phyloP scores from a whole-genome alignment of 2,329 filamentous ascomycete genomes.

The Fusarium heterosporum region DNA sequence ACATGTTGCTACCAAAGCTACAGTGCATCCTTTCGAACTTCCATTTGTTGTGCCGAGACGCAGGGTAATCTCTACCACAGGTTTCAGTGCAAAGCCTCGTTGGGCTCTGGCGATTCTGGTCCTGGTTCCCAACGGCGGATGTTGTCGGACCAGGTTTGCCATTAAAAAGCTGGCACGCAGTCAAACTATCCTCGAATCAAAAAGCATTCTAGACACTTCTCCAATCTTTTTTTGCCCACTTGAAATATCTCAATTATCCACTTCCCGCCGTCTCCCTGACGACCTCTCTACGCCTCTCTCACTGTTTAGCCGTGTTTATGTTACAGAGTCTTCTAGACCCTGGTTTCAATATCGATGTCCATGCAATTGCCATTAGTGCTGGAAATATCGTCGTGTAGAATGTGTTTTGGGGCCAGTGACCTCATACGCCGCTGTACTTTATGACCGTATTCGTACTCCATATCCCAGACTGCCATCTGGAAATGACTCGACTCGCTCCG shows the following conservation, averaged over 20 bases:
- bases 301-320: slow-evolving; percentile 3
- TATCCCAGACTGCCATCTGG: slow-evolving; percentile 7
- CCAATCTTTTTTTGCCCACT: slow-evolving; percentile 23
- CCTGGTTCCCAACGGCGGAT: slow-evolving; percentile 36
- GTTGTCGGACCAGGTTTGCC: slow-evolving; percentile 34
- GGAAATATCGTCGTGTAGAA: neutral
- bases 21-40: neutral
- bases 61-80: neutral
- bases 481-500: slow-evolving; percentile 22
- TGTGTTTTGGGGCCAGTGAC: slow-evolving; percentile 1
- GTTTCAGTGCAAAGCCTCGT: neutral
- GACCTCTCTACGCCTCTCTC: slow-evolving; percentile 6
- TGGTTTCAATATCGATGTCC: slow-evolving; percentile 6
- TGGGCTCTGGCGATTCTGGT: slow-evolving; percentile 17
- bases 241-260: slow-evolving; percentile 32
- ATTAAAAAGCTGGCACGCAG: slow-evolving; percentile 19
- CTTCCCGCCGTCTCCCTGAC: slow-evolving; percentile 44
- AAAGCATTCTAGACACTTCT: slow-evolving; percentile 6
- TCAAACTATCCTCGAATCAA: slow-evolving; percentile 7
- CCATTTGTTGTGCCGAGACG: neutral
- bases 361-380: slow-evolving; percentile 2
- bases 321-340: slow-evolving; percentile 22
- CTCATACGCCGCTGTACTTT: neutral
- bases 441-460: slow-evolving; percentile 35
- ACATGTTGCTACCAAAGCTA: neutral